Evolutionary conservation across 2,329 filamentous ascomycete species (phyloP), one percentile per base, ranked within the genome.

Genomic region (Chrysoporthe austroafricana): DNA sequence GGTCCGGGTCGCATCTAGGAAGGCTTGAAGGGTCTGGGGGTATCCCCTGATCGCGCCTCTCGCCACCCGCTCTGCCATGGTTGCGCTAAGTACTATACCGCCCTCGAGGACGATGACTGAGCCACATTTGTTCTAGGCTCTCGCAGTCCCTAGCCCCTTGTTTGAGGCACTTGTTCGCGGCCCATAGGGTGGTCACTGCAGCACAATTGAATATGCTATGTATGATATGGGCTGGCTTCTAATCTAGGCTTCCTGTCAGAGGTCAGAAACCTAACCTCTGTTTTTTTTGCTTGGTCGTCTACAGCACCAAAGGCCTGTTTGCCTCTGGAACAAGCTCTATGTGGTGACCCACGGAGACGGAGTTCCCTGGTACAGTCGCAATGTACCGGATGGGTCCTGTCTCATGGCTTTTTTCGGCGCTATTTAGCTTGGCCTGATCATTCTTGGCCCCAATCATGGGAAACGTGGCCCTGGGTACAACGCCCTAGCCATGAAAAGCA

Each of bases 71-170:
- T 16, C 39, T 26, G 6, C 42, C 52, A 16, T 39, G 14, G 4
- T 32, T 18, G 14, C 13, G 44, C 44, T 13, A 6, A 26, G 26
- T 26, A 43, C 42, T 63, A 39, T 50, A 5, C 39, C 54, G 39
- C 32, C 36, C 52, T 63, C 63, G 50, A 65, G 32, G 63, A 61
- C 56, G 18, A 66, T 52, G 63, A 66, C 69, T 70, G 70, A 72
- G 71, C 71, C 71, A 72, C 71, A 72, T 26, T 72, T 69, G 67
- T 70, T 72, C 71, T 71, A 70, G 70, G 67, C 70, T 62, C 57
- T 43, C 61, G 58, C 58, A 56, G 44, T 36, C 61, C 36, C n/a
- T n/a, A 5, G 50, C 26, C 26, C 50, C 50, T 54, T 54, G 50
- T 34, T 32, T 4, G 13, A 16, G 21, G 50, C 13, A 54, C 7